Percentiles rank a stretch among this genome's conserved stretches.
phyloP scores from a whole-genome alignment of 1,284 basidiomycete species.

The Xerocomus nothofagi region DNA sequence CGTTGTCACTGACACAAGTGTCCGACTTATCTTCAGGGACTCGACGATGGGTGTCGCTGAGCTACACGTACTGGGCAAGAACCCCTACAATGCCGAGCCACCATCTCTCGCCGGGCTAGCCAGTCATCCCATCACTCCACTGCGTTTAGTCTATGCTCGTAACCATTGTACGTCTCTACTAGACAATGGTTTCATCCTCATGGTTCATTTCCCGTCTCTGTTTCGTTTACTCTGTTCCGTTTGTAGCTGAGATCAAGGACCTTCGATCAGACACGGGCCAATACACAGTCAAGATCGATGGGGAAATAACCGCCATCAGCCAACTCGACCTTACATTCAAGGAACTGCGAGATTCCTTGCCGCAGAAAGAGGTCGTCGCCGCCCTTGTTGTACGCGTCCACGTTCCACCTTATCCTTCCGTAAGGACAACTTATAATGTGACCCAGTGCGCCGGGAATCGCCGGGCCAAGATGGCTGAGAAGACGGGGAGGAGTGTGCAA shows the following conservation, averaged over 20 bases:
- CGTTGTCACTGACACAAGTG: not conserved
- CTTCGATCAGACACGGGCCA: slow-evolving; percentile 17
- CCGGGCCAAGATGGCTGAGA: slow-evolving; percentile 64
- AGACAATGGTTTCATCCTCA: not conserved
- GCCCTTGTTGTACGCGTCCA: slow-evolving; percentile 54
- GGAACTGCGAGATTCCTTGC: slow-evolving; percentile 45
- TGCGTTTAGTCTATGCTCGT: slow-evolving; percentile 26
- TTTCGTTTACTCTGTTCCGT: not conserved
- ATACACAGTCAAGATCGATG: slow-evolving; percentile 28
- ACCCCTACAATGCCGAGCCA: slow-evolving; percentile 32
- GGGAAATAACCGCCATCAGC: slow-evolving; percentile 18
- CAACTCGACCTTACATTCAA: slow-evolving; percentile 19
- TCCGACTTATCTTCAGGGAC: no score
- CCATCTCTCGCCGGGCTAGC: slow-evolving; percentile 25
- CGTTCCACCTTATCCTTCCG: not conserved
- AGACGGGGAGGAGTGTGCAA: slow-evolving; percentile 42
- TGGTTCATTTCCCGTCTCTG: not conserved
- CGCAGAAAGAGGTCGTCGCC: slow-evolving; percentile 50
- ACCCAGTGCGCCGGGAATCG: slow-evolving; percentile 67
- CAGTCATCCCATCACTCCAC: slow-evolving; percentile 27
- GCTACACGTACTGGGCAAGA: slow-evolving; percentile 17
- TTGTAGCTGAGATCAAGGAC: slow-evolving; percentile 29
- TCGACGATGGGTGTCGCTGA: slow-evolving; percentile 22
- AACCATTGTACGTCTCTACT: slow-evolving; percentile 30
- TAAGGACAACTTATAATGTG: not conserved